phyloP scores from a whole-genome alignment of 257 asterid genomes.

The Craterostigma plantagineum region DNA sequence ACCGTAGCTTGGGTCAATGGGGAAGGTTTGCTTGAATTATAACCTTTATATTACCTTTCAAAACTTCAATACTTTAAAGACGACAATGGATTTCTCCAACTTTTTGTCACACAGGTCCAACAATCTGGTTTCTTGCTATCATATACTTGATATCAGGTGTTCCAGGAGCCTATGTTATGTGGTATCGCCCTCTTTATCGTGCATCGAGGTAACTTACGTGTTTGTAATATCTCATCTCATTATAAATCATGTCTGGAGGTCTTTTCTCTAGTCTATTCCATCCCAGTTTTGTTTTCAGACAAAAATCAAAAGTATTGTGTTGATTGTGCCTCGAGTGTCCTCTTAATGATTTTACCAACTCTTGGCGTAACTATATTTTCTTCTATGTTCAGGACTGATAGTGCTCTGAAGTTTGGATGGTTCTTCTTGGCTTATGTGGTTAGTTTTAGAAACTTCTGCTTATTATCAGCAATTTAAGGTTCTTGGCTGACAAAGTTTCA shows the following conservation, averaged over 20 bases:
- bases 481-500: background rate
- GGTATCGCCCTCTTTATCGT: constrained; percentile 98
- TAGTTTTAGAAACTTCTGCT: constrained; percentile 7
- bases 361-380: background rate
- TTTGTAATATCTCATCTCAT: constrained; percentile 3
- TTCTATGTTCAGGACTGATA: constrained; percentile 52
- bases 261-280: background rate
- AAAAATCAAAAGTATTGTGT: background rate
- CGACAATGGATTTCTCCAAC: constrained; percentile 1
- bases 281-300: background rate
- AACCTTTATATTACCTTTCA: background rate
- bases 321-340: background rate
- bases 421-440: constrained; percentile 57
- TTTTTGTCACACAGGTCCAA: constrained; percentile 35
- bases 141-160: constrained; percentile 74
- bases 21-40: constrained; percentile 35
- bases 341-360: constrained; percentile 2
- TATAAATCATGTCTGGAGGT: background rate
- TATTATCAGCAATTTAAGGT: background rate
- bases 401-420: constrained; percentile 76
- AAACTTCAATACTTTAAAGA: constrained; percentile 8
- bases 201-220: constrained; percentile 52
- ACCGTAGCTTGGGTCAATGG: constrained; percentile 73
- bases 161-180: constrained; percentile 73
- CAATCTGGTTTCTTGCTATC: constrained; percentile 63